phyloP scores from a whole-genome alignment of 805 yeast species.

The Suhomyces kilbournensis region DNA sequence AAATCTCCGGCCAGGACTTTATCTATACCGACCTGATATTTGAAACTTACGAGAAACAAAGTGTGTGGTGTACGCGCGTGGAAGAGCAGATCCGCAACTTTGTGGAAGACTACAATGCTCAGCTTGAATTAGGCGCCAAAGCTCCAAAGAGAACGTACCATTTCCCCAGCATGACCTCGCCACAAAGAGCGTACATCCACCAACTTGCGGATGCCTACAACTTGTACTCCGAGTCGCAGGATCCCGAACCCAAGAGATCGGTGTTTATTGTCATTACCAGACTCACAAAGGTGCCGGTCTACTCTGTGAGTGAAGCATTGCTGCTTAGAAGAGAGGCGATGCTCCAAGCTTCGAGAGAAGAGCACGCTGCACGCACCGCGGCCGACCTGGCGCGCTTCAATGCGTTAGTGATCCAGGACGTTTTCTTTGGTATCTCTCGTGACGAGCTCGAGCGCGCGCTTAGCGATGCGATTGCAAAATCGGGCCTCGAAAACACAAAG shows the following conservation, averaged over 20 bases:
- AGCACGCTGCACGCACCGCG: slow-evolving; percentile 16
- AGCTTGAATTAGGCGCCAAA: slow-evolving; percentile 14
- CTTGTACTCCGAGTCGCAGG: slow-evolving; percentile 71
- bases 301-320: slow-evolving; percentile 46
- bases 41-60: slow-evolving; percentile 51
- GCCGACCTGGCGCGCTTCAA: slow-evolving; percentile 42
- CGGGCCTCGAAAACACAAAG: slow-evolving; percentile 20
- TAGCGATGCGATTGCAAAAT: slow-evolving; percentile 18
- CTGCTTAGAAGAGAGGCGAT: slow-evolving; percentile 18
- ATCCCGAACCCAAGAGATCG: slow-evolving; percentile 73
- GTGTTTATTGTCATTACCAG: slow-evolving; percentile 53
- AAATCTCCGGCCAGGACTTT: slow-evolving; percentile 13
- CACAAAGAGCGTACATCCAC: slow-evolving; percentile 71
- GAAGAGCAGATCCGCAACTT: slow-evolving; percentile 54
- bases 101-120: slow-evolving; percentile 32
- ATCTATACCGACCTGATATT: slow-evolving; percentile 49
- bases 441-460: slow-evolving; percentile 41
- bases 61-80: slow-evolving; percentile 64
- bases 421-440: slow-evolving; percentile 51
- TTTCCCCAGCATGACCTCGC: slow-evolving; percentile 70
- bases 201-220: slow-evolving; percentile 59
- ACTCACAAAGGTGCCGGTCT: slow-evolving; percentile 38
- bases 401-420: slow-evolving; percentile 52
- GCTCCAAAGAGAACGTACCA: slow-evolving; percentile 41
- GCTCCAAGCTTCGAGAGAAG: slow-evolving; percentile 18